Evolutionary conservation across 179 eudicot species (phyloP), one percentile per base, ranked within the genome.

Genomic region (Beta corolliflora): DNA sequence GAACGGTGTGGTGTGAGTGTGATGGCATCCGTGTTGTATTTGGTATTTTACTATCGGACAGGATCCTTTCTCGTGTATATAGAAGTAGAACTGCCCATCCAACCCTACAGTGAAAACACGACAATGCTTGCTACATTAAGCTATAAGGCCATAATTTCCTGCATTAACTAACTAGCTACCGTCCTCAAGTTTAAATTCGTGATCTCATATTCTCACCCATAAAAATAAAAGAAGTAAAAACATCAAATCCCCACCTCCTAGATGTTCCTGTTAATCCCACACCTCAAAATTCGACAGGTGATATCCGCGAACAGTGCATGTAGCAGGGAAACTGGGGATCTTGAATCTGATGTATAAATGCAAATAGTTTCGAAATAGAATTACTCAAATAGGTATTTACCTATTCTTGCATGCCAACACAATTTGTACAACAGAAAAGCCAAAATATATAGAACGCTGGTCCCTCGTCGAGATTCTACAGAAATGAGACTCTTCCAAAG

Each of bases 391-490:
- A 18, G 9, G 54, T 52, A 36, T 59, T 48, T 48, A 10, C 14
- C 66, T 15, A 44, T 19, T 29, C 25, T 68, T 59, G 72, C 52
- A 48, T 73, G 44, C 61, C 56, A 68, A 69, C 68, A 58, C 65
- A 54, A 79, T 75, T 74, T 67, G 70, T 83, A 69, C 83, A 74
- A 9, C 75, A 45, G 4, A 69, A 59, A 79, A 69, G 71, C 73
- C 77, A 69, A 61, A 79, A 50, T 52, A 36, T 61, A 70, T 63
- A 84, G 73, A 69, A 23, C n/a, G 63, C 76, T 76, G 83, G 83
- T 64, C 83, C 83, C 67, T 76, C 52, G 52, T 65, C 71, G 59
- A 71, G 76, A 81, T 45, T 80, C 66, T 77, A 66, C 63, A n/a
- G 15, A 48, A 50, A 15, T 21, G 70, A 55, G 74, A 72, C 66